A percentile compares a stretch with the other conserved stretches of the same genome.
phyloP scores from a whole-genome alignment of 2,329 filamentous ascomycete species.

The Emergomyces africanus region DNA sequence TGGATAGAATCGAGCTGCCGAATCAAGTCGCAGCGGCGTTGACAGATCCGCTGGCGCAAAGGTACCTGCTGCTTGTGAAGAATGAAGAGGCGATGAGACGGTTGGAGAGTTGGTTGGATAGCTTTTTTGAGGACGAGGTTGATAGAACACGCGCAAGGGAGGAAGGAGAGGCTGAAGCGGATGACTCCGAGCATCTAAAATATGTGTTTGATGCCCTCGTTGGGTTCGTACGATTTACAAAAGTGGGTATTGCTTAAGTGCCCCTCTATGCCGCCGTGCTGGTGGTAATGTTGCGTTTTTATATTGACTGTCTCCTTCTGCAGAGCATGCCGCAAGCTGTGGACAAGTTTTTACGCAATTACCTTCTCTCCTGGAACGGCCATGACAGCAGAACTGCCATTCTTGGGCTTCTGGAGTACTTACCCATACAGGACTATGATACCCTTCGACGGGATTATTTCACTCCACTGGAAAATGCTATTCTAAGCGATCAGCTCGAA shows the following conservation, averaged over 20 bases:
- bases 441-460: slow-evolving; percentile 28
- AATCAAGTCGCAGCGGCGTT: slow-evolving; percentile 70
- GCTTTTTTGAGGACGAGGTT: slow-evolving; percentile 26
- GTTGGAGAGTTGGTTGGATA: slow-evolving; percentile 27
- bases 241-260: slow-evolving; percentile 17
- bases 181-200: slow-evolving; percentile 23
- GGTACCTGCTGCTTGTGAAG: slow-evolving; percentile 54
- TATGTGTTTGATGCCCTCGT: slow-evolving; percentile 23
- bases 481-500: slow-evolving; percentile 25
- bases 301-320: neutral
- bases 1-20: slow-evolving; percentile 69
- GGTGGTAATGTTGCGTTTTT: neutral
- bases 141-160: slow-evolving; percentile 33
- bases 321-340: slow-evolving; percentile 24
- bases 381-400: slow-evolving; percentile 36
- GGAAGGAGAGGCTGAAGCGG: slow-evolving; percentile 15
- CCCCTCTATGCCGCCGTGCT: neutral
- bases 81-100: slow-evolving; percentile 37
- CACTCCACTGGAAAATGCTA: slow-evolving; percentile 26
- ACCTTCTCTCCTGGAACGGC: slow-evolving; percentile 53
- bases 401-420: slow-evolving; percentile 21
- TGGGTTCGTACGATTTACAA: slow-evolving; percentile 25
- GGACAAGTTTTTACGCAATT: slow-evolving; percentile 31
- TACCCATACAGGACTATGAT: slow-evolving; percentile 19
- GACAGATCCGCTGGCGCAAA: slow-evolving; percentile 64